phyloP scores from a whole-genome alignment of 805 yeast genomes.

The Monosporozyma servazzii region DNA sequence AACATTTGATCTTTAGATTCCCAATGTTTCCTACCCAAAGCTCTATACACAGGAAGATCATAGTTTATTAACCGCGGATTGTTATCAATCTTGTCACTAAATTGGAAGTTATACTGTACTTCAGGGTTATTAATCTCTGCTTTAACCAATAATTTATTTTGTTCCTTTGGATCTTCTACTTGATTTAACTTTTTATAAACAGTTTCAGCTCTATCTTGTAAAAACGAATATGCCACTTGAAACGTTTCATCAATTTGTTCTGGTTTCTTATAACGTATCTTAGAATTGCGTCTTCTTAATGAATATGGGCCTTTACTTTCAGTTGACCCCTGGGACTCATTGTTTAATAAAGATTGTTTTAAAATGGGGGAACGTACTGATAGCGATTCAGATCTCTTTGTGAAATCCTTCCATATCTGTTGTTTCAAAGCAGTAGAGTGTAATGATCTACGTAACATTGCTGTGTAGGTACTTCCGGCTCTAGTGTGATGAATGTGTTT shows the following conservation, averaged over 20 bases:
- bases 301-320: conserved; percentile 44
- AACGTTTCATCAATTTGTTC: conserved; percentile 62
- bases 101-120: conserved; percentile 59
- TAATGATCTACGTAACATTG: neutral
- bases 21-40: conserved; percentile 64
- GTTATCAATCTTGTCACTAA: conserved; percentile 31
- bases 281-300: conserved; percentile 35
- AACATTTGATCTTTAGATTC: conserved; percentile 58
- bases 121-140: conserved; percentile 81
- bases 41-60: conserved; percentile 71
- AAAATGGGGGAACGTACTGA: conserved; percentile 19
- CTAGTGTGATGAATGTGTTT: too few species aligned
- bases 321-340: conserved; percentile 10
- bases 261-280: conserved; percentile 56
- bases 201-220: conserved; percentile 42
- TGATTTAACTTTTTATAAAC: conserved; percentile 26
- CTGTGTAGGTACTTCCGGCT: neutral
- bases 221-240: conserved; percentile 51
- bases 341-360: conserved; percentile 29
- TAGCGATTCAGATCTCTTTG: conserved; percentile 21
- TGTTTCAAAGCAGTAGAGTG: neutral
- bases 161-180: conserved; percentile 13
- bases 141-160: conserved; percentile 34
- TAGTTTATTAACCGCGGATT: conserved; percentile 48
- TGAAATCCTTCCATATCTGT: conserved; percentile 25